Evolutionary conservation across 345 rosid species (phyloP), one percentile per base, ranked within the genome.

Genomic region (Hibiscus trionum): DNA sequence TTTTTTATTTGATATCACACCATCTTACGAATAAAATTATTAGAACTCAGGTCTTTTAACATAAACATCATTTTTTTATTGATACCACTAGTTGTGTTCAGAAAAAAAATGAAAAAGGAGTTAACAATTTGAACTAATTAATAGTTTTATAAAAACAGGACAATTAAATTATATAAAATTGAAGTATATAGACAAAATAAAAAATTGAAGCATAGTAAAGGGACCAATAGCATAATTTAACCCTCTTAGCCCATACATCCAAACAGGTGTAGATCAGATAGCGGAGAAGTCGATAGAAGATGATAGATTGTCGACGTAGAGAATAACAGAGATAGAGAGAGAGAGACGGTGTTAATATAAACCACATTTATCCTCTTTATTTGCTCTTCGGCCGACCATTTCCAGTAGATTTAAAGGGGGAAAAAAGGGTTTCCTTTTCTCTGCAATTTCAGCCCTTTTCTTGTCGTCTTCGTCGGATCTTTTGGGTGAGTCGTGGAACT

Each of bases 351-450:
- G 70, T 26, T 53, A 19, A 15, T 69, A 19, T 57, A 71, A 56
- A 7, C 65, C 65, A 71, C 62, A 71, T 42, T 33, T 46, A 60
- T 71, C 55, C 56, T 42, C 55, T 8, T 29, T 10, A 9, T 58
- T 46, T n/a, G 5, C 42, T 60, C 65, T 27, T 82, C 73, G 77
- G 76, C 84, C 83, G 84, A 75, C 80, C 81, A 76, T 78, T 68
- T 11, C 9, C 59, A 66, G 21, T 46, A 21, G 61, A 56, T 19
- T 16, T 7, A 66, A 66, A 3, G n/a, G 24, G 0, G 24, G 35
- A 62, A 24, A n/a, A 12, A 68, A 55, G 61, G 37, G 60, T 70
- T 66, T 35, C 52, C 49, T 55, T 63, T 57, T 58, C n/a, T 72
- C 65, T 66, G 61, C 49, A 26, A 27, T 11, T 31, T 31, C 62